Evolutionary conservation across 129 eudicot species (phyloP).

Genomic region (Solidago caesia): DNA sequence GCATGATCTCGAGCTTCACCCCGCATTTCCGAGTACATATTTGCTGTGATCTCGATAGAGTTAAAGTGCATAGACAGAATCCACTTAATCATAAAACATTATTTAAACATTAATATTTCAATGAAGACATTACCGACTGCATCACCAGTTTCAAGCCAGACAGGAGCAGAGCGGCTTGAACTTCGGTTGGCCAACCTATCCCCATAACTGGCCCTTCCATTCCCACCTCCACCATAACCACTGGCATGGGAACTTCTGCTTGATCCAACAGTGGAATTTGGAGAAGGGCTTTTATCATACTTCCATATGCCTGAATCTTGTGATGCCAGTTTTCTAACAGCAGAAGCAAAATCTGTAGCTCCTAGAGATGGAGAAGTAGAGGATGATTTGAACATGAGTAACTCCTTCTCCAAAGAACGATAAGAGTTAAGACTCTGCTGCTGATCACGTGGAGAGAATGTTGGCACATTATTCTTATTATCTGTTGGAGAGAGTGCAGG

Average conservation of each 20-base stretch:
- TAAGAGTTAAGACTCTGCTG: slow-evolving; percentile 44
- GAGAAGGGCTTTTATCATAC: slow-evolving; percentile 52
- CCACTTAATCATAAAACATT: slow-evolving; percentile 5
- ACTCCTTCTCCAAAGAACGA: slow-evolving; percentile 50
- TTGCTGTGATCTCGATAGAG: slow-evolving; percentile 64
- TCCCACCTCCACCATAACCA: slow-evolving; percentile 47
- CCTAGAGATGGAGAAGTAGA: slow-evolving; percentile 54
- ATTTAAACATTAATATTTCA: slow-evolving; percentile 21
- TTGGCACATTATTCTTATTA: slow-evolving; percentile 38
- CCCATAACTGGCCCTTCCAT: slow-evolving; percentile 40
- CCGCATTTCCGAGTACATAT: slow-evolving; percentile 71
- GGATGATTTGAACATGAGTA: slow-evolving; percentile 45
- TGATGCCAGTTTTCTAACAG: slow-evolving; percentile 72
- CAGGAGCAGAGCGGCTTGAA: slow-evolving; percentile 56
- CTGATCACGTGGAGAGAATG: slow-evolving; percentile 43
- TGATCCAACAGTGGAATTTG: slow-evolving; percentile 57
- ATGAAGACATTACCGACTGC: slow-evolving; percentile 64
- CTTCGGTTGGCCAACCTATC: slow-evolving; percentile 51
- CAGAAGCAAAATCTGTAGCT: slow-evolving; percentile 77
- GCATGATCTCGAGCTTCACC: slow-evolving; percentile 89
- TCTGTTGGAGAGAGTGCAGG: slow-evolving; percentile 54
- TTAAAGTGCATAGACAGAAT: slow-evolving; percentile 39
- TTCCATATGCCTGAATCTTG: slow-evolving; percentile 67
- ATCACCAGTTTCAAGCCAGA: slow-evolving; percentile 82
- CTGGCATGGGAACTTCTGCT: slow-evolving; percentile 62